Conservation (phyloP, 768 basidiomycete species). For the Amanita pallidorosea region DNA sequence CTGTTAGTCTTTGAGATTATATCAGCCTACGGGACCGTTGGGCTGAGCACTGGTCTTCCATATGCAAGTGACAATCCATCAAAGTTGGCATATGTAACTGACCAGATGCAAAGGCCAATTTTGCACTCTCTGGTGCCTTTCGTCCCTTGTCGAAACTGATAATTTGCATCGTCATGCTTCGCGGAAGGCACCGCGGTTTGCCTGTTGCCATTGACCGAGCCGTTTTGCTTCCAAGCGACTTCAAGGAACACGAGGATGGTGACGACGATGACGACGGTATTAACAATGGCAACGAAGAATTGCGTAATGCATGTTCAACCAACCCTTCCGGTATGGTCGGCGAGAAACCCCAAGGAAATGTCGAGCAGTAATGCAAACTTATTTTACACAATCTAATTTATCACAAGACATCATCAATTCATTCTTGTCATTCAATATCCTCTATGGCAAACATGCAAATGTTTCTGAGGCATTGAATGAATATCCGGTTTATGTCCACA, state of each 20-base stretch:
- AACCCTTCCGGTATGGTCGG: neutral
- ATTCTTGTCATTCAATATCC: too few relatives aligned
- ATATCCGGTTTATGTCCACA: too few relatives aligned
- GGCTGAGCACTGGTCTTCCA: constrained; percentile 83
- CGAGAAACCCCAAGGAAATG: neutral
- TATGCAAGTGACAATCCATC: constrained; percentile 20
- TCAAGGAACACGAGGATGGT: constrained; percentile 16
- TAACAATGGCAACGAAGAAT: neutral
- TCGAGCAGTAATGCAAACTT: too few relatives aligned
- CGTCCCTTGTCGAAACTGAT: constrained; percentile 80
- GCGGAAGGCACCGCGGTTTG: constrained; percentile 83
- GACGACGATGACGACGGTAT: neutral
- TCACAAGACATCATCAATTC: too few relatives aligned
- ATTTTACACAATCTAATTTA: too few relatives aligned
- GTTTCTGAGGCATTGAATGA: too few relatives aligned
- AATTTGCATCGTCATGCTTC: constrained; percentile 81
- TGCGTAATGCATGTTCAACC: neutral
- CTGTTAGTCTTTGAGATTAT: constrained; percentile 75
- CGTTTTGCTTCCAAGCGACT: constrained; percentile 68
- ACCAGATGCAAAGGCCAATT: constrained; percentile 49
- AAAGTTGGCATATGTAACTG: neutral
- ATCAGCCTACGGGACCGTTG: constrained; percentile 83
- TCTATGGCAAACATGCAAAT: too few relatives aligned
- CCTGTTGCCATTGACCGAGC: constrained; percentile 86
- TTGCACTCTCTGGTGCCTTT: constrained; percentile 73